These are phyloP conservation scores for Sesbania bispinosa DNA, from an alignment of 306 rosid species.

Conservation along the genomic window DNA sequence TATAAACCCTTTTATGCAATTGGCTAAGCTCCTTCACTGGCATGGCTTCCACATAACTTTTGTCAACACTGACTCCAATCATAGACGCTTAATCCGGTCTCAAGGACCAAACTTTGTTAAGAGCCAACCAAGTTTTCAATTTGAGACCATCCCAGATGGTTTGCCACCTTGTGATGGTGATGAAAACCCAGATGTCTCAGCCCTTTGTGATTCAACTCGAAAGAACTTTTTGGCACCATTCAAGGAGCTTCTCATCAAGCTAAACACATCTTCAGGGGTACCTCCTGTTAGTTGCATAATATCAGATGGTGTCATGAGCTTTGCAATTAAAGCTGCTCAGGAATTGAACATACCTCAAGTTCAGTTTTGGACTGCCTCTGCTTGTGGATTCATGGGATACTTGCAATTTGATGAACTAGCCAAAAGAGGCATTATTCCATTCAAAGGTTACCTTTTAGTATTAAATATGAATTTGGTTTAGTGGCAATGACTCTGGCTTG, in stretches of 20 bases:
- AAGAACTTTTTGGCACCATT: not conserved
- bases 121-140: not conserved
- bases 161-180: not conserved
- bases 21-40: conserved; percentile 1
- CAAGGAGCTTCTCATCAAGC: conserved; percentile 4
- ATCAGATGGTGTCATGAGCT: conserved; percentile 12
- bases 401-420: conserved; percentile 16
- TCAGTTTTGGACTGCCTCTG: conserved; percentile 26
- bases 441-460: conserved; percentile 15
- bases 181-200: not conserved
- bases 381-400: conserved; percentile 18
- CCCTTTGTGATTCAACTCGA: not conserved
- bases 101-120: not conserved
- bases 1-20: conserved; percentile 8
- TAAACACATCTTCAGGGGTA: not conserved
- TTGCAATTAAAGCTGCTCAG: not conserved
- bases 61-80: conserved; percentile 7
- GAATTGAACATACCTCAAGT: not conserved
- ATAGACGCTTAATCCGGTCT: not conserved
- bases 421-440: not conserved
- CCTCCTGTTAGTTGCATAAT: conserved; percentile 1
- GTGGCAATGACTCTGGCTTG: no score
- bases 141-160: conserved; percentile 12
- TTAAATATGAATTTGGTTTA: no score
- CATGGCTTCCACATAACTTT: conserved; percentile 12